Conservation (phyloP, 169 alveolate species). For the Eimeria acervulina region DNA sequence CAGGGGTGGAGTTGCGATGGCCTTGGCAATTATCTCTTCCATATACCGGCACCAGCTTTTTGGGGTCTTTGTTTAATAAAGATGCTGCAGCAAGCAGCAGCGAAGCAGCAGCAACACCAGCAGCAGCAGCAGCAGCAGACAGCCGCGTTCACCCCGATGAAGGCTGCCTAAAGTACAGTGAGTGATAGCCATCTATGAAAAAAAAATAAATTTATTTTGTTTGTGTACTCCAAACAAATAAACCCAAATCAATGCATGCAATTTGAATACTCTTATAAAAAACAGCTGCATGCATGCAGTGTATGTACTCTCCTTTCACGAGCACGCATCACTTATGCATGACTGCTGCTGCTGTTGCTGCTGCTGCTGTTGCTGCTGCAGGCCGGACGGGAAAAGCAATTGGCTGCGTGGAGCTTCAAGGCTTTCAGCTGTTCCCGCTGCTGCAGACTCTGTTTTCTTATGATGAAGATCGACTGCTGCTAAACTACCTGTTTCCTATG, state of each 20-base stretch:
- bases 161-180: slow-evolving; percentile 47
- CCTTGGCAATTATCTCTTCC: slow-evolving; percentile 39
- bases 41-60: neutral
- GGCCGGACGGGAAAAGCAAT: slow-evolving; percentile 37
- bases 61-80: neutral
- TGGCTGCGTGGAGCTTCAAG: slow-evolving; percentile 49
- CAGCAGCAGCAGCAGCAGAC: neutral
- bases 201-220: too few relatives aligned
- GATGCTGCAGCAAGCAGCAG: neutral
- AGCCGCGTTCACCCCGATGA: slow-evolving; percentile 29
- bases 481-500: slow-evolving; percentile 55
- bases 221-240: too few relatives aligned
- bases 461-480: slow-evolving; percentile 21
- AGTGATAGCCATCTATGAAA: too few relatives aligned
- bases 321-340: neutral
- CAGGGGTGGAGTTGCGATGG: slow-evolving; percentile 47
- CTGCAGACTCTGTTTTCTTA: slow-evolving; percentile 8
- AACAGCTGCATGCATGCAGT: neutral
- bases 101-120: neutral
- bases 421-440: slow-evolving; percentile 51
- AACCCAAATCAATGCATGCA: too few relatives aligned
- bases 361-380: neutral
- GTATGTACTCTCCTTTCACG: neutral
- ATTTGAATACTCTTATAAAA: too few relatives aligned
- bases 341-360: neutral